A percentile compares a stretch with the other conserved stretches of the same genome.
Conservation (phyloP, 345 rosid genomes). For the Laguncularia racemosa region DNA sequence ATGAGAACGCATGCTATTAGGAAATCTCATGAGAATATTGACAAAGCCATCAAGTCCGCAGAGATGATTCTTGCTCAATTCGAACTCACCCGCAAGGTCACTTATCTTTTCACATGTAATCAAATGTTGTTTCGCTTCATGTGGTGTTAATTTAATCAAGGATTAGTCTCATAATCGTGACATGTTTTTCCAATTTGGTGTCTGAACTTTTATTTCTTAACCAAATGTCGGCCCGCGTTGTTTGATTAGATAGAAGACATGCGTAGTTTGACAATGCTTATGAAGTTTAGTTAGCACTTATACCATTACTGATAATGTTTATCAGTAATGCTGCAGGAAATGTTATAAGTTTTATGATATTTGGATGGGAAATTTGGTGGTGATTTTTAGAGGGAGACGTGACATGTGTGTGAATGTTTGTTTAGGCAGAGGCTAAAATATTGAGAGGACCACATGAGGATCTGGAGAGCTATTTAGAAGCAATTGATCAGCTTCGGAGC, state of each 20-base stretch:
- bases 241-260: too few relatives aligned
- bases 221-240: too few relatives aligned
- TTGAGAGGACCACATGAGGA: conserved; percentile 97
- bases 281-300: too few relatives aligned
- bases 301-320: too few relatives aligned
- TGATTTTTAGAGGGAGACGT: too few relatives aligned
- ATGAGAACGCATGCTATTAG: conserved; percentile 88
- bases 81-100: conserved; percentile 76
- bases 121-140: not conserved
- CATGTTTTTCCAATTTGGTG: too few relatives aligned
- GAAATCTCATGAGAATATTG: conserved; percentile 86
- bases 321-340: too few relatives aligned
- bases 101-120: not conserved
- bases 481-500: conserved; percentile 77
- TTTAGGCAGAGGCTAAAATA: conserved; percentile 90
- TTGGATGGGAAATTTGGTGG: too few relatives aligned
- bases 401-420: not conserved
- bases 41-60: conserved; percentile 68
- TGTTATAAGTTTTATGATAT: too few relatives aligned
- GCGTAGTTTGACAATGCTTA: too few relatives aligned
- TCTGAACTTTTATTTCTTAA: too few relatives aligned
- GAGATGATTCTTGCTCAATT: conserved; percentile 72
- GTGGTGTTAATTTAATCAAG: not conserved
- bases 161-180: too few relatives aligned
- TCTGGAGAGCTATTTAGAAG: conserved; percentile 81